Conservation (phyloP, 78 protist genomes). For the Protostelium mycophagum region DNA sequence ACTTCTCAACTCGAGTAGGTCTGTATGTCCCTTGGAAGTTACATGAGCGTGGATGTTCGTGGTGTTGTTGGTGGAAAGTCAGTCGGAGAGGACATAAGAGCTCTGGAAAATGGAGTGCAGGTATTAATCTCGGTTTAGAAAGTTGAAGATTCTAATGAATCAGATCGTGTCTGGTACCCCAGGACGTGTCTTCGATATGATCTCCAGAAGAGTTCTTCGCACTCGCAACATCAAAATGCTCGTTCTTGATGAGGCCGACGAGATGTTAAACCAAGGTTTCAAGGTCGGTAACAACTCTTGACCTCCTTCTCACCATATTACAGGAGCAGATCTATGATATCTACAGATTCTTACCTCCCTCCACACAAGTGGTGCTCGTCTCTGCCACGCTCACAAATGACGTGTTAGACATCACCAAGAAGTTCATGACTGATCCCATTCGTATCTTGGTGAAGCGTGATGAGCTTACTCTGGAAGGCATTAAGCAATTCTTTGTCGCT, state of each 20-base stretch:
- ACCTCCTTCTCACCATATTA: conserved; percentile 67
- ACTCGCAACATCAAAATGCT: conserved; percentile 82
- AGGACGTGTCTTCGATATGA: conserved; percentile 96
- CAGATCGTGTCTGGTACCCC: conserved; percentile 97
- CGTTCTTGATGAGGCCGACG: conserved; percentile 99
- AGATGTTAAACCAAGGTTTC: conserved; percentile 92
- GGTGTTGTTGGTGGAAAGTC: conserved; percentile 95
- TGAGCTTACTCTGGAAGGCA: conserved; percentile 96
- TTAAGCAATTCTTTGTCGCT: conserved; percentile 93
- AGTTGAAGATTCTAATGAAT: too few relatives aligned
- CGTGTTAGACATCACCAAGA: conserved; percentile 85
- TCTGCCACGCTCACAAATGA: conserved; percentile 98
- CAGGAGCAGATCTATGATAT: conserved; percentile 98
- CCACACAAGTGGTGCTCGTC: conserved; percentile 93
- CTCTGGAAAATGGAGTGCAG: conserved; percentile 68
- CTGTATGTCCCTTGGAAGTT: conserved; percentile 80
- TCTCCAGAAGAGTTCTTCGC: conserved; percentile 77
- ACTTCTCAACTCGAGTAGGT: background rate
- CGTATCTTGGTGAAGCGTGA: conserved; percentile 96
- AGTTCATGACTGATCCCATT: conserved; percentile 93
- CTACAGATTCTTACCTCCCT: conserved; percentile 90
- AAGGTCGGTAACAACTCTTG: conserved; percentile 61
- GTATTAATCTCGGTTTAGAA: conserved; percentile 4
- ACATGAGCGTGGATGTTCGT: conserved; percentile 80
- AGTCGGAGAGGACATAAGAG: conserved; percentile 82